Evolutionary conservation across 1,284 basidiomycete genomes (phyloP), one percentile per base, ranked within the genome.

Genomic region (Microstroma glucosiphilum): DNA sequence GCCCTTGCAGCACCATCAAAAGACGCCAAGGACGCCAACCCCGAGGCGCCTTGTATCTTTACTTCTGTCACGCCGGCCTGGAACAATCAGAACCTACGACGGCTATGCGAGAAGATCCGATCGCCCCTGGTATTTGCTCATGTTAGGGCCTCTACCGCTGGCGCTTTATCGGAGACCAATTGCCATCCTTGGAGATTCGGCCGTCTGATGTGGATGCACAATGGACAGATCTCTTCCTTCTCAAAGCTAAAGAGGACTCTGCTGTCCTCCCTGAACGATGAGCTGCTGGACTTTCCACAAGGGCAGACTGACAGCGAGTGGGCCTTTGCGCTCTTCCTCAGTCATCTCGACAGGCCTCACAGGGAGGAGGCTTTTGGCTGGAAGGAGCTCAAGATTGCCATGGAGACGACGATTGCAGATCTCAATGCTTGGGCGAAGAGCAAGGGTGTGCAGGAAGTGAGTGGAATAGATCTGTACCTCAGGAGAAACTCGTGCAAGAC

Each of bases 51-150:
- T 9, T 96, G 94, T 80, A 90, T 97, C 65, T 97, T 96, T 80
- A 96, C 92, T 58, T 90, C 89, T n/a, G 88, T 96, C 19, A 92
- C 91, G 4, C 93, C 74, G 0, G 75, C 75, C 2, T 77, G 75
- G 75, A 77, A 77, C 62, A 77, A 77, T 60, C 66, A 70, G 54
- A 77, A 77, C 60, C 57, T 77, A 3, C 72, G 71, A 46, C 65
- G 75, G 0, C 68, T 77, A 11, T 72, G 73, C 0, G 75, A 77
- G 43, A 77, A 77, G 71, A 76, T 76, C 63, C 71, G 74, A 54
- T 71, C 69, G 26, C 75, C 75, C 1, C 67, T 77, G 11, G 72
- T 77, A 0, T 77, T 77, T 55, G 75, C 73, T 0, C 75, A 77
- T 46, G 72, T 77, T 1, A 62, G 75, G 0, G 75, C 75, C 0